A percentile compares a stretch with the other conserved stretches of the same genome.
These are phyloP conservation scores for Lactuca sativa DNA, from an alignment of 129 eudicot species.

Conservation along the genomic window DNA sequence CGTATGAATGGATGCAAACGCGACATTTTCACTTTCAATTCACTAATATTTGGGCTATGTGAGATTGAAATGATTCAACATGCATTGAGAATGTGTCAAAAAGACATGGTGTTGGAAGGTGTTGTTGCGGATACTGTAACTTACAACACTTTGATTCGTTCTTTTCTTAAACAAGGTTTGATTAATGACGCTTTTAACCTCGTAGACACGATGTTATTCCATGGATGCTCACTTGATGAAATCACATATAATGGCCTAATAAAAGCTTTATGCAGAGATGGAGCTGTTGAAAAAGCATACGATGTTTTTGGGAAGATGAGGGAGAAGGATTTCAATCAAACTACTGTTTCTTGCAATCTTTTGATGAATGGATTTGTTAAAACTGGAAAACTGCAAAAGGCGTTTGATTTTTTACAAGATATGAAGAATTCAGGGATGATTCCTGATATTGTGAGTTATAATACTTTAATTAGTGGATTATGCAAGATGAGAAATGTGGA, in stretches of 20 bases:
- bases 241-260: conserved; percentile 70
- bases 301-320: conserved; percentile 80
- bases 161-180: conserved; percentile 54
- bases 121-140: conserved; percentile 81
- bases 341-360: conserved; percentile 67
- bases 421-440: conserved; percentile 66
- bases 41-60: conserved; percentile 78
- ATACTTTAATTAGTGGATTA: conserved; percentile 72
- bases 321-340: conserved; percentile 59
- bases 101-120: conserved; percentile 87
- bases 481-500: conserved; percentile 62
- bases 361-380: conserved; percentile 70
- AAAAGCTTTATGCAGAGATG: conserved; percentile 71
- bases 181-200: conserved; percentile 68
- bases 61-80: conserved; percentile 61
- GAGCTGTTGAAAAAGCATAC: conserved; percentile 72
- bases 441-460: conserved; percentile 85
- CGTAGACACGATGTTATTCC: conserved; percentile 76
- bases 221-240: conserved; percentile 75
- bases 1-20: conserved; percentile 67
- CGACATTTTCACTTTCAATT: conserved; percentile 77
- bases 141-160: conserved; percentile 79
- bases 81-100: conserved; percentile 58
- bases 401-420: conserved; percentile 69
- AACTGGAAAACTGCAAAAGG: conserved; percentile 59